phyloP scores from a whole-genome alignment of 176 grass and related monocot species.

The Melocanna baccifera region DNA sequence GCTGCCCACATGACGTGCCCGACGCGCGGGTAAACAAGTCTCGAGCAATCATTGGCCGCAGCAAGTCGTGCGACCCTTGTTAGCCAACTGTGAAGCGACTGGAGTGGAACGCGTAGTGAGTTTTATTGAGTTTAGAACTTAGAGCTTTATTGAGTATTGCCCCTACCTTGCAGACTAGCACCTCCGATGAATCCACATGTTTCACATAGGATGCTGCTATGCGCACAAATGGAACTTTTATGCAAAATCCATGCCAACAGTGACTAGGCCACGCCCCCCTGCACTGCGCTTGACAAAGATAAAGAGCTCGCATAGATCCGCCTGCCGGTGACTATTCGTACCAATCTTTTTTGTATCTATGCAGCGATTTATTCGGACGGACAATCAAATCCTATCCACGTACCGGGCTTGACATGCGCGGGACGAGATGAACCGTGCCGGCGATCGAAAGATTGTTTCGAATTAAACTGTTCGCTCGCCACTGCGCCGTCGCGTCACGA shows the following conservation, averaged over 20 bases:
- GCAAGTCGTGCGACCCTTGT: neutral
- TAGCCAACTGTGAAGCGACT: neutral
- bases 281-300: neutral
- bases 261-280: neutral
- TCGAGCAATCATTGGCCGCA: neutral
- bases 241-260: constrained; percentile 16
- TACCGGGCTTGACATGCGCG: neutral
- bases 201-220: neutral
- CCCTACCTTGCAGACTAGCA: no score
- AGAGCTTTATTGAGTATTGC: no score
- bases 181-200: neutral
- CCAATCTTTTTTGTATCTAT: neutral
- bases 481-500: neutral
- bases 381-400: constrained; percentile 12
- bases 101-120: no score
- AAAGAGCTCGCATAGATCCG: neutral
- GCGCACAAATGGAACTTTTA: no score
- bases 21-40: neutral
- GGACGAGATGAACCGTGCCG: neutral
- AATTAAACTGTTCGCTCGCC: neutral
- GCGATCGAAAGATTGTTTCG: neutral
- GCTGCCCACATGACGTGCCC: constrained; percentile 23
- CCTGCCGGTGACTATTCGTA: neutral
- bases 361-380: neutral
- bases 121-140: no score